A percentile compares a stretch with the other conserved stretches of the same genome.
phyloP scores from a whole-genome alignment of 2,329 filamentous ascomycete genomes.

The Escovopsis weberi region DNA sequence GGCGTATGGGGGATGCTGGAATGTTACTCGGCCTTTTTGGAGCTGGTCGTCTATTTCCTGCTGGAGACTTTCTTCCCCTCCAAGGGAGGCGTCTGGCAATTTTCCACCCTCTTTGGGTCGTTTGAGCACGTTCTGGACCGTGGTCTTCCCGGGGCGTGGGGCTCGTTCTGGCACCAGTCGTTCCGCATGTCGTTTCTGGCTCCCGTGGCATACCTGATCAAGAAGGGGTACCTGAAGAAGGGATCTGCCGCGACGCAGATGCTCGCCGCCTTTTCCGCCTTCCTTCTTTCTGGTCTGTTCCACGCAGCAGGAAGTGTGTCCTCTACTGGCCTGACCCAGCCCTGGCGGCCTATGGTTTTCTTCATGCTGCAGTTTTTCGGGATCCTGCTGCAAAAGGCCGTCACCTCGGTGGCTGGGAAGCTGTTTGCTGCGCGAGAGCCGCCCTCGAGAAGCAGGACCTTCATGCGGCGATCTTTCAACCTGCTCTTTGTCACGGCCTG shows the following conservation, averaged over 20 bases:
- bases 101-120: constrained; percentile 41
- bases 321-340: constrained; percentile 35
- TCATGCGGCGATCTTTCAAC: constrained; percentile 40
- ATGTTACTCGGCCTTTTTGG: constrained; percentile 10
- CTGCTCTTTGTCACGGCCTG: constrained; percentile 47
- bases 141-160: constrained; percentile 73
- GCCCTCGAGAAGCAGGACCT: constrained; percentile 19
- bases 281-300: constrained; percentile 50
- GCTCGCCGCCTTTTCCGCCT: constrained; percentile 27
- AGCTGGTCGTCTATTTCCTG: constrained; percentile 39
- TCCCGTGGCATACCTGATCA: constrained; percentile 35
- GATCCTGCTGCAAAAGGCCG: constrained; percentile 40
- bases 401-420: constrained; percentile 20
- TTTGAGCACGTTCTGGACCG: constrained; percentile 43
- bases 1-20: constrained; percentile 26
- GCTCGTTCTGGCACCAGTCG: constrained; percentile 79
- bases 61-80: constrained; percentile 37
- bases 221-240: constrained; percentile 23
- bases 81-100: constrained; percentile 35
- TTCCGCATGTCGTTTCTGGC: constrained; percentile 61
- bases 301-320: constrained; percentile 60
- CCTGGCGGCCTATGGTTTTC: constrained; percentile 48
- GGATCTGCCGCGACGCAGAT: constrained; percentile 13
- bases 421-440: constrained; percentile 16
- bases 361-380: constrained; percentile 59